Percentiles rank a stretch among this genome's conserved stretches.
Conservation (phyloP, 1,139 yeast genomes). For the Geotrichum reessii region DNA sequence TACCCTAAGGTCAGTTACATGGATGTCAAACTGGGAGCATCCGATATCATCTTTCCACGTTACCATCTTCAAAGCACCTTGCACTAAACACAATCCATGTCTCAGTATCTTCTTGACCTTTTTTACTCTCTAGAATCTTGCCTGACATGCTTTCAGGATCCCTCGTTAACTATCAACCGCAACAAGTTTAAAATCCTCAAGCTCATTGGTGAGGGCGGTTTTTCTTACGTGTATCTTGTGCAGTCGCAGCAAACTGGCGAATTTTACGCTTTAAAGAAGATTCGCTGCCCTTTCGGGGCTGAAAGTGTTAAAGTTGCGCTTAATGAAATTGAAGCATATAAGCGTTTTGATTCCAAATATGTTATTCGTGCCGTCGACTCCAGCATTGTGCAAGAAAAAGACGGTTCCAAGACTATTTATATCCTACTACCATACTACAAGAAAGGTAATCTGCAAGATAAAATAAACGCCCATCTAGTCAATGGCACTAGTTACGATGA, state of each 20-base stretch:
- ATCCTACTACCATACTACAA: slow-evolving; percentile 73
- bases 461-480: slow-evolving; percentile 58
- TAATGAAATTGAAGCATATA: slow-evolving; percentile 71
- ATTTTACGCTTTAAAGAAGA: slow-evolving; percentile 72
- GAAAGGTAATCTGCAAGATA: slow-evolving; percentile 70
- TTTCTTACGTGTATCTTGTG: slow-evolving; percentile 82
- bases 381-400: slow-evolving; percentile 61
- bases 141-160: slow-evolving; percentile 37
- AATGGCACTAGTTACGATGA: slow-evolving; percentile 52
- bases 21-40: neutral
- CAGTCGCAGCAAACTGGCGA: slow-evolving; percentile 43
- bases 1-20: neutral
- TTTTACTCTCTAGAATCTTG: slow-evolving; percentile 34
- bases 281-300: slow-evolving; percentile 80
- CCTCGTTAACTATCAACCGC: slow-evolving; percentile 35
- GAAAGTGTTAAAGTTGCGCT: slow-evolving; percentile 68
- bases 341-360: slow-evolving; percentile 61
- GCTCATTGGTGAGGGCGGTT: slow-evolving; percentile 84
- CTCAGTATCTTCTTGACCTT: slow-evolving; percentile 25
- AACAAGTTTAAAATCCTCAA: slow-evolving; percentile 46
- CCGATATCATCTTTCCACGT: neutral
- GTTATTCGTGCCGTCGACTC: slow-evolving; percentile 69
- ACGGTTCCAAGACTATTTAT: slow-evolving; percentile 74
- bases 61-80: neutral
- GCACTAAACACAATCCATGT: slow-evolving; percentile 6